Conservation (phyloP, 1,139 yeast genomes). For the Zygosaccharomyces sapae region DNA sequence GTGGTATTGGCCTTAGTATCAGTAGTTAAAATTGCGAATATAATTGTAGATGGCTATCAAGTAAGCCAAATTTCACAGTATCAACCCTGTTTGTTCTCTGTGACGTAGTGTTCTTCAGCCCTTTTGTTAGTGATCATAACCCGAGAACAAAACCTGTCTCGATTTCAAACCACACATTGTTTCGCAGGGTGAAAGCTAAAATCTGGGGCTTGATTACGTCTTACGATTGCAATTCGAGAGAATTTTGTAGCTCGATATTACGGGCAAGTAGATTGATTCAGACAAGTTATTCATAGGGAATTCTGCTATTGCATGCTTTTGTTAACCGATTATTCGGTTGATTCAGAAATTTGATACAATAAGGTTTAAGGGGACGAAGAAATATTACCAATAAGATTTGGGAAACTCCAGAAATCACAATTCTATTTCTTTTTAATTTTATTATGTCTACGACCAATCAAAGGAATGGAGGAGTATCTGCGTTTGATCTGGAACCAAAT, state of each 20-base stretch:
- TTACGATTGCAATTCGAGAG: not conserved
- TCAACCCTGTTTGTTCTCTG: too few species aligned
- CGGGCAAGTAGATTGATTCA: not conserved
- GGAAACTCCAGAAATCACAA: not conserved
- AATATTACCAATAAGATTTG: too few species aligned
- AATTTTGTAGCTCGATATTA: not conserved
- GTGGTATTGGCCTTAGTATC: not conserved
- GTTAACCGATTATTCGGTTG: not conserved
- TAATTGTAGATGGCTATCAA: too few species aligned
- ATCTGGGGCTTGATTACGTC: not conserved
- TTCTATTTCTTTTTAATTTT: not conserved
- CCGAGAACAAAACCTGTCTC: not conserved
- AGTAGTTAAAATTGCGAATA: not conserved
- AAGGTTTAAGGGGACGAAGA: not conserved
- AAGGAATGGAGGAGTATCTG: constrained; percentile 22
- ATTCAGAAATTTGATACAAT: not conserved
- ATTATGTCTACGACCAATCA: constrained; percentile 11
- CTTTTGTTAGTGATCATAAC: not conserved
- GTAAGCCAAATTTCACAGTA: too few species aligned
- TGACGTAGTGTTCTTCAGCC: too few species aligned
- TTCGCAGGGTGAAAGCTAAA: not conserved
- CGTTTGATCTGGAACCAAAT: constrained; percentile 82
- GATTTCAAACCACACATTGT: not conserved
- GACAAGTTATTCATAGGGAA: not conserved
- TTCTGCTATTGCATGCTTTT: not conserved